phyloP scores from a whole-genome alignment of 2,329 filamentous ascomycete genomes.

The Pseudogymnoascus sp. region DNA sequence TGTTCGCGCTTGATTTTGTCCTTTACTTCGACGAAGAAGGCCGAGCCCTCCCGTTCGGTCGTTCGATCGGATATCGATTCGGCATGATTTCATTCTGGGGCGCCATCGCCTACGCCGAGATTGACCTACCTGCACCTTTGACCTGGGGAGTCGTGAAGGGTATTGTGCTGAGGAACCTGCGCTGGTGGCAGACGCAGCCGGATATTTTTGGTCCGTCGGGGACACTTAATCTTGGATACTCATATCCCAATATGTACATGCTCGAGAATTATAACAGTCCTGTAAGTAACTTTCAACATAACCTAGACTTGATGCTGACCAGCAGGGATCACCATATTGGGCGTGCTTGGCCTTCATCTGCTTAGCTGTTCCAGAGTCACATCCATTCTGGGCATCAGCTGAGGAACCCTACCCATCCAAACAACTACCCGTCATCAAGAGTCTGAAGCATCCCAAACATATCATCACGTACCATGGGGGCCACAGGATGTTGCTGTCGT shows the following conservation, averaged over 20 bases:
- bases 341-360: slow-evolving; percentile 72
- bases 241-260: slow-evolving; percentile 69
- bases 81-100: slow-evolving; percentile 83
- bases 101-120: slow-evolving; percentile 66
- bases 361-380: slow-evolving; percentile 59
- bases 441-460: slow-evolving; percentile 63
- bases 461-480: slow-evolving; percentile 66
- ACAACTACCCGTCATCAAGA: slow-evolving; percentile 51
- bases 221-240: slow-evolving; percentile 56
- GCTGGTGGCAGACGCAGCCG: slow-evolving; percentile 72
- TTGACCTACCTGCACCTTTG: slow-evolving; percentile 64
- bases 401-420: slow-evolving; percentile 55
- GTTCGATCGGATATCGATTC: slow-evolving; percentile 75
- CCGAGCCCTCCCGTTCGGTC: slow-evolving; percentile 67
- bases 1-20: slow-evolving; percentile 63
- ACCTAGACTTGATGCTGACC: background rate
- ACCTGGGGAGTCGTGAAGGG: slow-evolving; percentile 77
- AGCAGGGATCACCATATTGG: slow-evolving; percentile 51
- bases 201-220: slow-evolving; percentile 71
- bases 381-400: slow-evolving; percentile 67
- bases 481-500: slow-evolving; percentile 69
- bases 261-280: slow-evolving; percentile 77
- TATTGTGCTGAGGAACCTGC: slow-evolving; percentile 63
- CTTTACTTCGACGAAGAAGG: slow-evolving; percentile 70
- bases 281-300: slow-evolving; percentile 37